Evolutionary conservation across 768 basidiomycete genomes (phyloP).

Genomic region (Suillus americanus): DNA sequence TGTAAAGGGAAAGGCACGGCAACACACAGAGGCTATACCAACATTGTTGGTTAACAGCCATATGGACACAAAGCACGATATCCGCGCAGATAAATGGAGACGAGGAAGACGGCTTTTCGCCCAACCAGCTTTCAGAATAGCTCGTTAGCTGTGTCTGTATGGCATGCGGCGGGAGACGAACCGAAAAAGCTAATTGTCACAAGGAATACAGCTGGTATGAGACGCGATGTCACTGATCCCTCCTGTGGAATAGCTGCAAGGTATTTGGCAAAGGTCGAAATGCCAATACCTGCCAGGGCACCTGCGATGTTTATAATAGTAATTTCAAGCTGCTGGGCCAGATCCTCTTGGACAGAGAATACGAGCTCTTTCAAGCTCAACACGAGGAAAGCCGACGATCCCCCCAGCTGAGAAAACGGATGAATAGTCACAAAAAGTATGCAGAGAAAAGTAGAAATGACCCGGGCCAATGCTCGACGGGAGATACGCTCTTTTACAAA

Average conservation of each 20-base stretch:
- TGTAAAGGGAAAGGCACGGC: not conserved
- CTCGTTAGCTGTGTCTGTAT: not conserved
- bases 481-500: not conserved
- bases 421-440: constrained; percentile 37
- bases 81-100: constrained; percentile 42
- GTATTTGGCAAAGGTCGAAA: constrained; percentile 36
- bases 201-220: constrained; percentile 42
- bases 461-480: constrained; percentile 37
- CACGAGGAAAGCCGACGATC: constrained; percentile 38
- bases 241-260: constrained; percentile 27
- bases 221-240: constrained; percentile 30
- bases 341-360: constrained; percentile 45
- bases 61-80: constrained; percentile 47
- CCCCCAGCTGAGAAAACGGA: constrained; percentile 40
- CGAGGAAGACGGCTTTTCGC: constrained; percentile 47
- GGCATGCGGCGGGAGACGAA: constrained; percentile 10
- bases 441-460: constrained; percentile 47
- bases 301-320: constrained; percentile 45
- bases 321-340: constrained; percentile 48
- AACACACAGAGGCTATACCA: constrained; percentile 32
- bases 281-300: constrained; percentile 39
- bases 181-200: constrained; percentile 39
- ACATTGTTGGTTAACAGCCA: constrained; percentile 43
- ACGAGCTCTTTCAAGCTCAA: constrained; percentile 45
- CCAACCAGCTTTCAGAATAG: constrained; percentile 31